Conservation (phyloP, 73 alveolate species). For the Paramecium sexaurelia region DNA sequence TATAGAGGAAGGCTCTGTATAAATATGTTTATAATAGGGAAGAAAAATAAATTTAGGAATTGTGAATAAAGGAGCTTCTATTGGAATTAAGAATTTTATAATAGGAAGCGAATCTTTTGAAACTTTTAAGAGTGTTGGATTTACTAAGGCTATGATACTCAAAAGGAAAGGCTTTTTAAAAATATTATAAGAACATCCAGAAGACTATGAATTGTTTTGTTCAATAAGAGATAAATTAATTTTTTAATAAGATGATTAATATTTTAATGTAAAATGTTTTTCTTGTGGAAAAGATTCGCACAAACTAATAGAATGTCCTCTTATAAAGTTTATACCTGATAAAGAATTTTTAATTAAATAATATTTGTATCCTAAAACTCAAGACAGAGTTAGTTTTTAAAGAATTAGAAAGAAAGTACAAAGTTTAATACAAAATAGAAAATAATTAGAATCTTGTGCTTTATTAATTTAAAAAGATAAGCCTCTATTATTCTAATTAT, state of each 20-base stretch:
- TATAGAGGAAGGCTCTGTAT: conserved; percentile 44
- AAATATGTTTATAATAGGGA: not conserved
- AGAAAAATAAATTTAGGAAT: not conserved
- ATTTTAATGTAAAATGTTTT: not conserved
- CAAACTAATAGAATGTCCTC: conserved; percentile 41
- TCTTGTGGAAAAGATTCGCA: conserved; percentile 15
- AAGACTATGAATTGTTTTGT: conserved; percentile 57
- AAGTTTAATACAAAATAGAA: not conserved
- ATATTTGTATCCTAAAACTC: not conserved
- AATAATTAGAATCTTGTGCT: not conserved
- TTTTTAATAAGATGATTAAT: not conserved
- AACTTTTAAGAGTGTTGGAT: conserved; percentile 40
- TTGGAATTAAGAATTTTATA: conserved; percentile 23
- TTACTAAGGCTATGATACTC: conserved; percentile 17
- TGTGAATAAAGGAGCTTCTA: not conserved
- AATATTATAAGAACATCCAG: conserved; percentile 12
- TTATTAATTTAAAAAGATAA: not conserved
- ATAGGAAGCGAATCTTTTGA: not conserved
- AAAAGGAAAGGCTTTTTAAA: not conserved
- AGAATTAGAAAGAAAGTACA: not conserved
- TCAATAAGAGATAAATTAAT: conserved; percentile 25
- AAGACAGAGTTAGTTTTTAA: not conserved
- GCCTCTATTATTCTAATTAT: not conserved
- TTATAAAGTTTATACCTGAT: conserved; percentile 29
- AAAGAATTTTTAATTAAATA: not conserved